phyloP scores from a whole-genome alignment of 2,329 filamentous ascomycete genomes.

The Cordyceps sp. region DNA sequence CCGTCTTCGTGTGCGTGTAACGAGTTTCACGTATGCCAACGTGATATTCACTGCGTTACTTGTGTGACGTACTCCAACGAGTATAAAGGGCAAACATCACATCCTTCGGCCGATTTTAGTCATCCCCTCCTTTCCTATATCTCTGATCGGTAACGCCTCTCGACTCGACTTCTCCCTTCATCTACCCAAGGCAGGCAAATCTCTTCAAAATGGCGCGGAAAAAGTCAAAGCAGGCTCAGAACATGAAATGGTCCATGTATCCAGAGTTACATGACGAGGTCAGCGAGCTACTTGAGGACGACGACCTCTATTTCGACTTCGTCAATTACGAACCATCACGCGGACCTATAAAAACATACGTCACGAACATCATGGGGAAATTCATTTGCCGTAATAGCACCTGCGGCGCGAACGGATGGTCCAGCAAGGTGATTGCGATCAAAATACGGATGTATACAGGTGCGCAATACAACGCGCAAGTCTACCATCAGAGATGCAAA shows the following conservation, averaged over 20 bases:
- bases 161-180: too few relatives aligned
- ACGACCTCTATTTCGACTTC: slow-evolving; percentile 8
- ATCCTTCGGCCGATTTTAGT: too few relatives aligned
- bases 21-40: too few relatives aligned
- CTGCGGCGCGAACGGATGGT: slow-evolving; percentile 11
- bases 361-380: slow-evolving; percentile 14
- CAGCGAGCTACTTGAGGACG: slow-evolving; percentile 3
- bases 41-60: too few relatives aligned
- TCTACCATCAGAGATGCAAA: slow-evolving; percentile 20
- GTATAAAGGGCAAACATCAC: too few relatives aligned
- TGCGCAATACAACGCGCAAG: slow-evolving; percentile 16
- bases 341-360: slow-evolving; percentile 5
- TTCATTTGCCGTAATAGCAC: slow-evolving; percentile 14
- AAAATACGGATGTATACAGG: slow-evolving; percentile 14
- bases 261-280: slow-evolving; percentile 6
- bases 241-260: slow-evolving; percentile 8
- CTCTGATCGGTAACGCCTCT: too few relatives aligned
- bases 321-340: slow-evolving; percentile 2
- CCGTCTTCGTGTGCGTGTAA: too few relatives aligned
- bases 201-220: not conserved
- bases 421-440: slow-evolving; percentile 16
- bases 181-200: too few relatives aligned
- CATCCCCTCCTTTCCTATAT: too few relatives aligned
- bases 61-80: too few relatives aligned
- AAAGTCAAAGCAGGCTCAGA: not conserved